Base-by-base conservation (phyloP, 352 stramenopile species). In the Phytophthora cryptogea region DNA sequence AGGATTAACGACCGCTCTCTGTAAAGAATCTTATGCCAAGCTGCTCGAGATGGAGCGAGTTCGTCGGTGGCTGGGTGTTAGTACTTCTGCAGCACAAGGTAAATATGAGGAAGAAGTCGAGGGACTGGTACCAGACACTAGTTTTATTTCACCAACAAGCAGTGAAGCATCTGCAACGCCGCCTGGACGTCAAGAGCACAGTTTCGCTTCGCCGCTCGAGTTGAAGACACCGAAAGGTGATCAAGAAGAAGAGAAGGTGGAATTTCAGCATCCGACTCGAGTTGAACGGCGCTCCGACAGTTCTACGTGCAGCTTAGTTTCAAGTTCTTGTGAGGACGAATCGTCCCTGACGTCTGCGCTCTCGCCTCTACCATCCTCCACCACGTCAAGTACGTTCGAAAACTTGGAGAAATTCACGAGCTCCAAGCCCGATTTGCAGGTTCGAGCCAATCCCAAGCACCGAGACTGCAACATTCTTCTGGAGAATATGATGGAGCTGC, bases 391-490 rank as follows among this genome's bases (percentile, higher is more conserved):
- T 17, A 23, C 23, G 11, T 5, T 23, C 31, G 20, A 23, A 37
- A 37, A 10, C 13, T 16, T n/a, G 28, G n/a, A 37, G 41, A 16
- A 28, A 54, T n/a, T 1, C 0, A 59, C 31, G 36, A 50, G 39
- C 13, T 0, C 1, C 0, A 50, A 27, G 14, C 16, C 17, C 0
- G 20, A 20, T 23, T 6, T 4, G 14, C 30, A 55, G 4, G 6
- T 55, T 31, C 63, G 27, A 16, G 4, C 13, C 27, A 37, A 48
- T 11, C 16, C 47, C 36, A 72, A 68, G 35, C 58, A 72, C 23
- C 63, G 58, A 23, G 63, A 72, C 4, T 72, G 63, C 36, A 59
- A 59, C 8, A 55, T 64, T 47, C 47, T 72, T 8, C 40, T 72
- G 1, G 63, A 68, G 41, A 64, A 43, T 8, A 59, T 72, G 63